These are phyloP conservation scores for Trypanosoma vivax DNA, from an alignment of 208 protist species.

Conservation along the genomic window DNA sequence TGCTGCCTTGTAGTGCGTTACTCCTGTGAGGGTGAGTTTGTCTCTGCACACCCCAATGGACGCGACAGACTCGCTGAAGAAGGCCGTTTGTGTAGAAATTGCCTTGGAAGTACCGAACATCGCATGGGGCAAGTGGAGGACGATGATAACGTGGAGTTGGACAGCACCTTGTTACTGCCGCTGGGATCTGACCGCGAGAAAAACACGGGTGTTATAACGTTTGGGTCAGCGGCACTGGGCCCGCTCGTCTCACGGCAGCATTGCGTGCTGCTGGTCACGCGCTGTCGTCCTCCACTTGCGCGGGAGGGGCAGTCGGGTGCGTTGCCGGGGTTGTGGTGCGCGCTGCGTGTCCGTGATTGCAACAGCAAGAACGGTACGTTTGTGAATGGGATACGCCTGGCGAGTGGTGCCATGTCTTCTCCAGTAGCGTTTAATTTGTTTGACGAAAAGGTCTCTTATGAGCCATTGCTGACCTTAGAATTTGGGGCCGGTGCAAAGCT, in stretches of 20 bases:
- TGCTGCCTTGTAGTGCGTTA: constrained; percentile 20
- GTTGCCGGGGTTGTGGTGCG: constrained; percentile 18
- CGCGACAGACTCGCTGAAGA: too few species aligned
- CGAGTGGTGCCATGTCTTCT: constrained; percentile 7
- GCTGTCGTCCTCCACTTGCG: background rate
- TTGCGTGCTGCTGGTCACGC: constrained; percentile 24
- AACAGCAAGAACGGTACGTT: constrained; percentile 35
- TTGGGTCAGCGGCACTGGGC: constrained; percentile 16
- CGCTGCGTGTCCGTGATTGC: constrained; percentile 22
- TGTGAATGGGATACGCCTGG: constrained; percentile 21
- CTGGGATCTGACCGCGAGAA: constrained; percentile 21
- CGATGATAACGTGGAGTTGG: background rate
- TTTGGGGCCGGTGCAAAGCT: constrained; percentile 25
- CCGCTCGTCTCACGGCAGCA: constrained; percentile 30
- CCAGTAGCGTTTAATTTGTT: constrained; percentile 11
- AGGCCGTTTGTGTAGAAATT: too few species aligned
- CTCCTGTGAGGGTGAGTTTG: constrained; percentile 9
- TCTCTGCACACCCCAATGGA: too few species aligned
- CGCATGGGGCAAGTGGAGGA: too few species aligned
- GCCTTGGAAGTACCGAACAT: too few species aligned
- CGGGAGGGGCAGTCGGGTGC: too few species aligned
- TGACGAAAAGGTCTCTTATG: background rate
- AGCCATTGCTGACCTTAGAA: constrained; percentile 23
- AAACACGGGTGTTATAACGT: constrained; percentile 22
- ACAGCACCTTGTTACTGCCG: constrained; percentile 4